These are phyloP conservation scores for Benincasa hispida DNA, from an alignment of 306 rosid genomes.

Conservation along the genomic window DNA sequence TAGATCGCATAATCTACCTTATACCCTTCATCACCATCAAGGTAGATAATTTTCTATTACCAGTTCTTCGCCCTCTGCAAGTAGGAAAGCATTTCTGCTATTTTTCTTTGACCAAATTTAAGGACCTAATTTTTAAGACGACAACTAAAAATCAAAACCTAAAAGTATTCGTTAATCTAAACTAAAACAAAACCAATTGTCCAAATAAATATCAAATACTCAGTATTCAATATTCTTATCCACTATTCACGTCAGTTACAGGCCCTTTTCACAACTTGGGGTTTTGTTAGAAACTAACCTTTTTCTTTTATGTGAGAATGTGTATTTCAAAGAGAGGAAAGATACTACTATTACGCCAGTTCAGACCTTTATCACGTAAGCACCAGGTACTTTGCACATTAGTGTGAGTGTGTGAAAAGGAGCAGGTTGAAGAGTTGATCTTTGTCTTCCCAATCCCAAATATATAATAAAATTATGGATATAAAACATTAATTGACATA, in stretches of 20 bases:
- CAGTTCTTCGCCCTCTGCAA: neutral
- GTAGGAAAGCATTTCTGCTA: neutral
- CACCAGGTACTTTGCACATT: neutral
- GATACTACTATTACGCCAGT: neutral
- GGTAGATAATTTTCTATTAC: neutral
- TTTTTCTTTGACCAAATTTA: neutral
- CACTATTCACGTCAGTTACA: neutral
- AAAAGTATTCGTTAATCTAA: neutral
- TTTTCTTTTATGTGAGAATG: neutral
- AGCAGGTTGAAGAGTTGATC: neutral
- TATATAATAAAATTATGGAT: neutral
- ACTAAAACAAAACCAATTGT: neutral
- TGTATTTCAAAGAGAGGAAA: neutral
- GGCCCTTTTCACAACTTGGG: neutral
- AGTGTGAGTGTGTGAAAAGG: neutral
- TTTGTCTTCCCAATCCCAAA: neutral
- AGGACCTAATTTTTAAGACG: neutral
- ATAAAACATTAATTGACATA: constrained; percentile 21
- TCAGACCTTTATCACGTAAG: neutral
- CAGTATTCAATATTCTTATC: neutral
- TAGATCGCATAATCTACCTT: neutral
- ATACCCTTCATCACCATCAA: neutral
- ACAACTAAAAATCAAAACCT: neutral
- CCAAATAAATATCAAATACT: neutral
- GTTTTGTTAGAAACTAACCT: neutral